Conservation (phyloP, 768 basidiomycete species). For the Tricholoma furcatifolium region DNA sequence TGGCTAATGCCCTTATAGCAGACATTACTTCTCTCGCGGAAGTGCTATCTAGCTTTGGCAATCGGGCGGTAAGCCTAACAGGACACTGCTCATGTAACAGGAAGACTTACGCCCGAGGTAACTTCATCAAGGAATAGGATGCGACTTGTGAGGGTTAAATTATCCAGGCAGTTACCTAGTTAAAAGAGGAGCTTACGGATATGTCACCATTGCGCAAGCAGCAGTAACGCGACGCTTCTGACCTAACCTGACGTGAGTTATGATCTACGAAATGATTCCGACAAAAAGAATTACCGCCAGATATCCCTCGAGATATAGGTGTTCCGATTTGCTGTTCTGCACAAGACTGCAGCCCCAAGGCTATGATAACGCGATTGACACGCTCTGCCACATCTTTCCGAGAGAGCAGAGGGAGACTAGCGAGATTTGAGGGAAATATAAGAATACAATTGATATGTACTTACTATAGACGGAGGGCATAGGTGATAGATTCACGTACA, state of each 20-base stretch:
- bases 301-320: constrained; percentile 56
- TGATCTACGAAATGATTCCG: neutral
- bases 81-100: neutral
- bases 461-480: constrained; percentile 49
- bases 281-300: constrained; percentile 36
- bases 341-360: constrained; percentile 48
- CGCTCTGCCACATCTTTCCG: constrained; percentile 34
- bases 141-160: constrained; percentile 26
- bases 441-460: constrained; percentile 12
- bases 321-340: constrained; percentile 56
- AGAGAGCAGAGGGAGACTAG: constrained; percentile 36
- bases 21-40: constrained; percentile 41
- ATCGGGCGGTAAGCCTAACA: neutral
- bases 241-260: constrained; percentile 26
- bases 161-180: neutral
- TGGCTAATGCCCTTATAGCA: constrained; percentile 42
- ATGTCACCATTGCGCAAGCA: constrained; percentile 58
- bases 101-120: constrained; percentile 43
- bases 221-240: constrained; percentile 65
- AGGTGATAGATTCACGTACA: constrained; percentile 53
- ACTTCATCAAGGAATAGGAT: constrained; percentile 66
- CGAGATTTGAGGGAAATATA: neutral
- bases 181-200: constrained; percentile 33
- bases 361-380: constrained; percentile 42
- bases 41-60: constrained; percentile 44